Percentiles rank a stretch among this genome's conserved stretches.
Conservation (phyloP, 75 land plant genomes). For the Pinus taeda region DNA sequence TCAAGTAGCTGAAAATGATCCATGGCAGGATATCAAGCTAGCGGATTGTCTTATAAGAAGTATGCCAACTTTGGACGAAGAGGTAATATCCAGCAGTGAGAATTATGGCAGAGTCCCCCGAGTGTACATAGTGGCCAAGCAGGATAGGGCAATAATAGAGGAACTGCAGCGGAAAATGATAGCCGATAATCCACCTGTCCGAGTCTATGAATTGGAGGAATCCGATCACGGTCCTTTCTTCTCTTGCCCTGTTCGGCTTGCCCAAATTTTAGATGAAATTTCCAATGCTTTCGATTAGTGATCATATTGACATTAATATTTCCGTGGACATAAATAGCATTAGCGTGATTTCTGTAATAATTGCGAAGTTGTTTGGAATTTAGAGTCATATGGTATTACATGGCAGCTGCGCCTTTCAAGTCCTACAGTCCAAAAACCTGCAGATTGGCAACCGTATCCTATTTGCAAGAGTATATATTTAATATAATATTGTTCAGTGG, state of each 20-base stretch:
- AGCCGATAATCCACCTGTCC: conserved; percentile 8
- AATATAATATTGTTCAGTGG: too few species aligned
- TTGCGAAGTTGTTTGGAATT: too few species aligned
- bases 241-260: conserved; percentile 23
- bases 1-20: too few species aligned
- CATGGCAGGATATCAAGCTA: background rate
- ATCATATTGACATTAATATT: too few species aligned
- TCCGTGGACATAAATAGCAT: too few species aligned
- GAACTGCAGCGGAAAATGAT: conserved; percentile 27
- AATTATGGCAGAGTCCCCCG: conserved; percentile 35
- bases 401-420: too few species aligned
- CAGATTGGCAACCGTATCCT: too few species aligned
- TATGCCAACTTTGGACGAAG: background rate
- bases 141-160: conserved; percentile 24
- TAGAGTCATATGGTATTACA: too few species aligned
- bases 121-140: conserved; percentile 26
- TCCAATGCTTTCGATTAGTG: background rate
- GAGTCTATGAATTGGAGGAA: conserved; percentile 31
- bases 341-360: too few species aligned
- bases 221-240: conserved; percentile 64
- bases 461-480: too few species aligned
- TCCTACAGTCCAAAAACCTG: too few species aligned
- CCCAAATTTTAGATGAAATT: conserved; percentile 15
- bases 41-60: background rate
- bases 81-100: conserved; percentile 6